A percentile compares a stretch with the other conserved stretches of the same genome.
These are phyloP conservation scores for Spatholobus suberectus DNA, from an alignment of 306 rosid genomes.

Conservation along the genomic window DNA sequence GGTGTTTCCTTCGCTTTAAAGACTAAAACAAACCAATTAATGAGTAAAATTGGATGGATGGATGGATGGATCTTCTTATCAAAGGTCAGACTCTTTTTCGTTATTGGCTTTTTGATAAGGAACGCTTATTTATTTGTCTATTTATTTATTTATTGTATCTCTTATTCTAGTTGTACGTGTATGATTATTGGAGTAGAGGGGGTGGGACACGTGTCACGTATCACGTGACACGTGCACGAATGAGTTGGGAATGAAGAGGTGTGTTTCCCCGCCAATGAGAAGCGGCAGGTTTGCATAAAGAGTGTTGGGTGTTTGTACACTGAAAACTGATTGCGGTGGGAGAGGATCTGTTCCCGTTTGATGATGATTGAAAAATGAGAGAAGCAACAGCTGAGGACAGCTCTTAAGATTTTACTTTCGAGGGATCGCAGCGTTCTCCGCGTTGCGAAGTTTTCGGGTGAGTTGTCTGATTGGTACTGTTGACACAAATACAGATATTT, in stretches of 20 bases:
- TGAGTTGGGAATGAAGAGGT: not conserved
- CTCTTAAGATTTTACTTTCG: not conserved
- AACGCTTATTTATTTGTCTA: not conserved
- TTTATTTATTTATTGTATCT: not conserved
- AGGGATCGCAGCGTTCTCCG: not conserved
- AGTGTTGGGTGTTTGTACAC: not conserved
- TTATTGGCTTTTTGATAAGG: constrained; percentile 14
- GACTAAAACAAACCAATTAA: constrained; percentile 30
- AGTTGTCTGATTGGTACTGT: constrained; percentile 35
- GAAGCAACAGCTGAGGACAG: not conserved
- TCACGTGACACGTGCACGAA: not conserved
- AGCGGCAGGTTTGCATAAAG: constrained; percentile 3
- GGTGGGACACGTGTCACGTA: not conserved
- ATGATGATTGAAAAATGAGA: not conserved
- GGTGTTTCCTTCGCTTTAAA: constrained; percentile 38
- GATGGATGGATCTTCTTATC: constrained; percentile 15
- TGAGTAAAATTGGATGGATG: too few species aligned
- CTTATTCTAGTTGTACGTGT: not conserved
- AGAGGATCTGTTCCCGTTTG: too few species aligned
- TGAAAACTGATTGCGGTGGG: too few species aligned
- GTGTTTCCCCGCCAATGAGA: constrained; percentile 23
- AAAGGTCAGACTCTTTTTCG: constrained; percentile 13
- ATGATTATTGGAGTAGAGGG: not conserved
- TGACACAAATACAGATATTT: not conserved
- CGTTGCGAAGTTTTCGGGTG: constrained; percentile 40